Base-by-base conservation (phyloP, 2,329 filamentous ascomycete species). In the Purpureocillium takamizusanense region DNA sequence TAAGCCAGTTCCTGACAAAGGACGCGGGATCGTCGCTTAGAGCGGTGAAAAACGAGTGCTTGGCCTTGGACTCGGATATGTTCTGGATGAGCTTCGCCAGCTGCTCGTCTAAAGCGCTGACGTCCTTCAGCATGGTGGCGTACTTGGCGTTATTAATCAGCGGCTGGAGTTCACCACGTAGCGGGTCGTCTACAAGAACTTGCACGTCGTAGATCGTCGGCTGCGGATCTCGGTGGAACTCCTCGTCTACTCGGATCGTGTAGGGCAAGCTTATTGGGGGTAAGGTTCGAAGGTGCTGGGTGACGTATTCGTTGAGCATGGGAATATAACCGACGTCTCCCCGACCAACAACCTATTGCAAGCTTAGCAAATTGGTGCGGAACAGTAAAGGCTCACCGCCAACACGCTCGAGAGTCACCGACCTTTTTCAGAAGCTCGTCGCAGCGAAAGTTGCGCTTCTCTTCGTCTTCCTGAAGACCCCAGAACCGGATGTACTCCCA, bases 401-500 rank as follows among this genome's bases (percentile, higher is more conserved):
- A 25, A 6, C 21, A 25, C 6, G 21, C 5, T 7, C 28, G 12
- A 4, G 28, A 13, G 28, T 12, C 10, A 44, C 76, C 54, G 65
- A 94, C 87, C 61, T 77, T 78, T 63, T 76, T 83, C 37, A 98
- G 61, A 34, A 81, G 72, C 32, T 89, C 83, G 55, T 98, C 90
- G 55, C 92, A 97, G 30, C 86, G 82, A 51, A 98, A 90, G 43
- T 85, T 84, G 44, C 92, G 78, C 67, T 92, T 92, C 57, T 98
- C 92, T 43, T 97, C 90, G 47, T 95, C 89, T 56, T 95, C 90
- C 58, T 94, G 87, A 34, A 98, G 68, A 14, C 82, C 81, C 69
- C 86, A 84, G 15, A 85, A 72, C 50, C 86, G 82, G 48, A 95
- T 85, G 53, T 98, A 98, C 56, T 95, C 89, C 87, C 89, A 98